Conservation (phyloP, 1,284 basidiomycete species). For the Jaminaea rosea region DNA sequence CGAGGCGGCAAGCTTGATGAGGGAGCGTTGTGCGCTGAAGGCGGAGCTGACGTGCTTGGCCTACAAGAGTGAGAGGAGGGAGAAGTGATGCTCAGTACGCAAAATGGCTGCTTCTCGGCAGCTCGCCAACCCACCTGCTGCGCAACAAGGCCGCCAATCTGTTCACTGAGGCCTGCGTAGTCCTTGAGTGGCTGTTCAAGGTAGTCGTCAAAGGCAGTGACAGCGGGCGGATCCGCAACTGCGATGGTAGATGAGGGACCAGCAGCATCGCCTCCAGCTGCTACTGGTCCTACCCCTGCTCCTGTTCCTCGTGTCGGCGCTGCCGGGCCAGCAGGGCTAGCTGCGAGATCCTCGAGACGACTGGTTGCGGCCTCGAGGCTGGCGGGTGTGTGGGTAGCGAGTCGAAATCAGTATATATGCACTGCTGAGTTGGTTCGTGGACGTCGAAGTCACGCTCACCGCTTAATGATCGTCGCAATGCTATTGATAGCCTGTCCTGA, state of each 20-base stretch:
- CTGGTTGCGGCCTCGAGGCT: slow-evolving; percentile 75
- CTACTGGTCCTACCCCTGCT: background rate
- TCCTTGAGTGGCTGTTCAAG: slow-evolving; percentile 66
- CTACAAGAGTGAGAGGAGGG: slow-evolving; percentile 40
- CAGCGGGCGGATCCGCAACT: slow-evolving; percentile 54
- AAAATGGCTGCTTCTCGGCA: background rate
- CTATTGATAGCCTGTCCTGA: slow-evolving; percentile 1
- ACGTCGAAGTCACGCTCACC: slow-evolving; percentile 18
- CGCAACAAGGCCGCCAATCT: slow-evolving; percentile 63
- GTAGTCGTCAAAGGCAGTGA: slow-evolving; percentile 65
- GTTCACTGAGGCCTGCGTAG: slow-evolving; percentile 65
- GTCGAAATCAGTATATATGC: no score
- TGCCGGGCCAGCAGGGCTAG: slow-evolving; percentile 40
- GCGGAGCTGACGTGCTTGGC: slow-evolving; percentile 62
- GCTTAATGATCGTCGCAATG: slow-evolving; percentile 34
- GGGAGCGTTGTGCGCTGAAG: slow-evolving; percentile 60
- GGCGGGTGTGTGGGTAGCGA: background rate
- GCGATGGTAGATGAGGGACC: slow-evolving; percentile 12
- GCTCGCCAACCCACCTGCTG: slow-evolving; percentile 15
- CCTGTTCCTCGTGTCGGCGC: slow-evolving; percentile 1
- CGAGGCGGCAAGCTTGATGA: slow-evolving; percentile 61
- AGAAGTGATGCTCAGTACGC: background rate
- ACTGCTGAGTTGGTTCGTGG: background rate
- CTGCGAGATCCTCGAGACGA: slow-evolving; percentile 81
- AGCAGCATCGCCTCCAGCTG: slow-evolving; percentile 12